Percentiles rank a stretch among this genome's conserved stretches.
These are phyloP conservation scores for Colletotrichum ledebouriae DNA, from an alignment of 2,329 filamentous ascomycete species.

Conservation along the genomic window DNA sequence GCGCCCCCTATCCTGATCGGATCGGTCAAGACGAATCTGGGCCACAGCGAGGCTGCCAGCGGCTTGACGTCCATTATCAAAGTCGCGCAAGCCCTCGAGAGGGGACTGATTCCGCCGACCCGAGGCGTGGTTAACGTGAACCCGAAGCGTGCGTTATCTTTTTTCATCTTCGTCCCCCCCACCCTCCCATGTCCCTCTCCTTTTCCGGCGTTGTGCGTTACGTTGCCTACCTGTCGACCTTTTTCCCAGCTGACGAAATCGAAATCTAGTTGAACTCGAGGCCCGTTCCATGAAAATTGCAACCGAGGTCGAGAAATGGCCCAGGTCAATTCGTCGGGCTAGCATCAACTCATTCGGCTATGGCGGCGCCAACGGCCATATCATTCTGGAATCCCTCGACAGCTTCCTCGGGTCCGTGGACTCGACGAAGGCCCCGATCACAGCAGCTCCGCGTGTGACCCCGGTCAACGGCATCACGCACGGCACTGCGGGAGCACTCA, in stretches of 20 bases:
- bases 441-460: too few species aligned
- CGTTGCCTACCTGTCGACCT: too few species aligned
- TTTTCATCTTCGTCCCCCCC: too few species aligned
- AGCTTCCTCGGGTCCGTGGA: neutral
- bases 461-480: too few species aligned
- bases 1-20: too few species aligned
- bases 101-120: conserved; percentile 47
- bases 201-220: too few species aligned
- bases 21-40: conserved; percentile 44
- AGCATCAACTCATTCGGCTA: conserved; percentile 42
- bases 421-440: neutral
- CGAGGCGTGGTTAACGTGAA: conserved; percentile 46
- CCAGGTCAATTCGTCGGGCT: conserved; percentile 10
- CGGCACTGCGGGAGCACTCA: too few species aligned
- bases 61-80: conserved; percentile 49
- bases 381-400: conserved; percentile 17
- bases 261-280: too few species aligned
- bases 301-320: neutral
- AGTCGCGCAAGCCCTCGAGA: conserved; percentile 46
- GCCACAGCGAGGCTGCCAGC: conserved; percentile 48
- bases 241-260: too few species aligned
- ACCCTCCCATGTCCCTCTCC: too few species aligned
- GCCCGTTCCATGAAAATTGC: too few species aligned
- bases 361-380: conserved; percentile 17
- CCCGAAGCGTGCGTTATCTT: conserved; percentile 39